Evolutionary conservation across 345 rosid species (phyloP).

Genomic region (Iberis pinnata): DNA sequence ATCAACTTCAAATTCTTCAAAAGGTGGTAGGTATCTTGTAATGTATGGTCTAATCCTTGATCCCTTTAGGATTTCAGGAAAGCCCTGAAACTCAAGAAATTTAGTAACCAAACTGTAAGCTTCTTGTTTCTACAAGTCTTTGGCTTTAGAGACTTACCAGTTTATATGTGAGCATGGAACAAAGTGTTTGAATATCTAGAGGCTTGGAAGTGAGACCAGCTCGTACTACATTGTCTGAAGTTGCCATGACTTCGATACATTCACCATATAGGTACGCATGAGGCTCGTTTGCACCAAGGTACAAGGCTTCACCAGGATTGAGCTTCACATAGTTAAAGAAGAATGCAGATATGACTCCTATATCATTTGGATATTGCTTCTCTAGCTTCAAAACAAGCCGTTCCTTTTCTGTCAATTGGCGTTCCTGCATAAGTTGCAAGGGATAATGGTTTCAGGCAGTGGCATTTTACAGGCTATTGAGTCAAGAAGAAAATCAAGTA

Average conservation of each 20-base stretch:
- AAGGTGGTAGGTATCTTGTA: conserved; percentile 85
- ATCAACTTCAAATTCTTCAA: conserved; percentile 90
- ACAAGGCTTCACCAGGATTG: conserved; percentile 91
- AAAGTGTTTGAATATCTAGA: conserved; percentile 74
- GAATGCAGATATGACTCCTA: conserved; percentile 85
- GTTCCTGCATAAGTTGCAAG: conserved; percentile 36
- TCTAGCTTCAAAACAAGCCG: conserved; percentile 71
- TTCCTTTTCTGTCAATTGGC: conserved; percentile 82
- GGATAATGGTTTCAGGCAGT: conserved; percentile 12
- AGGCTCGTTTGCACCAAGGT: conserved; percentile 90
- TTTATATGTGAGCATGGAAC: conserved; percentile 94
- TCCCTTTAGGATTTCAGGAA: conserved; percentile 79
- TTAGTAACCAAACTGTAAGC: conserved; percentile 12
- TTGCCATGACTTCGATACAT: conserved; percentile 95
- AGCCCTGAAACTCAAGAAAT: conserved; percentile 55
- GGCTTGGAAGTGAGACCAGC: conserved; percentile 97
- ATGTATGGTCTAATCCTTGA: conserved; percentile 50
- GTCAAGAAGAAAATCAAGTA: not conserved
- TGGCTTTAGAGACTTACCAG: conserved; percentile 47
- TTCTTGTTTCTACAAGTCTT: too few species aligned
- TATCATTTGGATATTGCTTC: conserved; percentile 75
- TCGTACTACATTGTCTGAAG: conserved; percentile 96
- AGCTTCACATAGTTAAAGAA: conserved; percentile 85
- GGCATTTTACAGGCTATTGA: not conserved
- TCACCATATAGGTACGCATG: conserved; percentile 91